A percentile compares a stretch with the other conserved stretches of the same genome.
Evolutionary conservation across 495 filamentous ascomycete genomes (phyloP).

Genomic region (Aspergillus heteromorphus): DNA sequence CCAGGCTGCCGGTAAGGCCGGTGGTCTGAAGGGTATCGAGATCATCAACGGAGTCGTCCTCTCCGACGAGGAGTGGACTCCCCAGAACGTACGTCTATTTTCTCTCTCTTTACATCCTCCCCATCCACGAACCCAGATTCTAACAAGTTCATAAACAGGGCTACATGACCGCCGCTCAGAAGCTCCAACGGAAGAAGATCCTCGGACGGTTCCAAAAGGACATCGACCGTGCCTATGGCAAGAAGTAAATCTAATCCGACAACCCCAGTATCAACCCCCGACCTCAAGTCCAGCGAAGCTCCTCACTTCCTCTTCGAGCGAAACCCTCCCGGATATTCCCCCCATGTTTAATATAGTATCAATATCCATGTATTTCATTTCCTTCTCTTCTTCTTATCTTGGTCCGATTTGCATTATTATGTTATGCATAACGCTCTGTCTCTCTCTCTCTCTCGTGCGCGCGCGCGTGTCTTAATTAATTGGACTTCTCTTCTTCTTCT

Average conservation of each 20-base stretch:
- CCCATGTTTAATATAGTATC: no score
- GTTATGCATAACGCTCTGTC: no score
- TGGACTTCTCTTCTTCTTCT: no score
- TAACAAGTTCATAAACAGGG: conserved; percentile 37
- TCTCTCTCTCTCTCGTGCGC: no score
- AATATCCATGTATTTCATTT: no score
- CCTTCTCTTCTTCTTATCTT: no score
- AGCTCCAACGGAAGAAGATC: conserved; percentile 53
- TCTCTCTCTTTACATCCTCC: neutral
- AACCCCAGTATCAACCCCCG: no score
- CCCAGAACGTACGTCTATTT: conserved; percentile 73
- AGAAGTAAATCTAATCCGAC: no score
- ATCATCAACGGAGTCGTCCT: conserved; percentile 89
- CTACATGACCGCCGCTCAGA: conserved; percentile 51
- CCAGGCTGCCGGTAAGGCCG: conserved; percentile 65
- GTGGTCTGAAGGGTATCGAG: conserved; percentile 79
- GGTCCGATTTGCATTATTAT: no score
- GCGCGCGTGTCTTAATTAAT: no score
- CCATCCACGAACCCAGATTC: neutral
- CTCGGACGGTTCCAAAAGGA: conserved; percentile 39
- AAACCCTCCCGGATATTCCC: neutral
- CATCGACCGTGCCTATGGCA: conserved; percentile 45
- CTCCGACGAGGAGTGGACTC: conserved; percentile 95
- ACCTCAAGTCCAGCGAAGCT: no score
- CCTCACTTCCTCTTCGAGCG: no score